phyloP scores from a whole-genome alignment of 75 land plant species.

The Pseudotsuga menziesii region DNA sequence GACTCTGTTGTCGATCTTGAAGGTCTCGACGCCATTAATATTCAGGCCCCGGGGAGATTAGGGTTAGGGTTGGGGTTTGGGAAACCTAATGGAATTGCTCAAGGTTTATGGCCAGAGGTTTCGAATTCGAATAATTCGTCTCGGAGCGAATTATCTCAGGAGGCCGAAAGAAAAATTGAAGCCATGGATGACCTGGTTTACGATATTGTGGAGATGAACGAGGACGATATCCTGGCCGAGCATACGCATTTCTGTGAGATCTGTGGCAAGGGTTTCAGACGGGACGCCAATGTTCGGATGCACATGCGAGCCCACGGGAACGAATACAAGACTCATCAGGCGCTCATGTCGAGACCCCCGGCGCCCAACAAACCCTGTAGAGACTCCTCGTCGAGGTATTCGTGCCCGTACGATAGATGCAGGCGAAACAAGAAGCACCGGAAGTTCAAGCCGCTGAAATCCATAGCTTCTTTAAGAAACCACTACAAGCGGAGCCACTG shows the following conservation, averaged over 20 bases:
- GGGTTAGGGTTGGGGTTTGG: not conserved
- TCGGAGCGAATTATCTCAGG: too few species aligned
- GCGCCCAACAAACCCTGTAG: not conserved
- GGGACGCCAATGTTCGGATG: slow-evolving; percentile 88
- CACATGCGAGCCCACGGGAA: slow-evolving; percentile 95
- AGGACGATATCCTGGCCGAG: slow-evolving; percentile 69
- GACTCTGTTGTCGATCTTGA: too few species aligned
- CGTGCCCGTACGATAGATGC: slow-evolving; percentile 84
- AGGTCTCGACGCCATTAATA: too few species aligned
- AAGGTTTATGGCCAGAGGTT: not conserved
- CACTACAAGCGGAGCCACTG: slow-evolving; percentile 92
- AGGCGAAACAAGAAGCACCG: slow-evolving; percentile 73
- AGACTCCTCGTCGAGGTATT: slow-evolving; percentile 32
- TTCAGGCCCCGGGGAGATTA: not conserved
- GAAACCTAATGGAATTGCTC: not conserved
- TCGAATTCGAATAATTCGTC: too few species aligned
- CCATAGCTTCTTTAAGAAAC: slow-evolving; percentile 81
- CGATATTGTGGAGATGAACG: slow-evolving; percentile 69
- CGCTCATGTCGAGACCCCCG: slow-evolving; percentile 29
- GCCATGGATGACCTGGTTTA: not conserved
- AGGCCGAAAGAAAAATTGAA: too few species aligned
- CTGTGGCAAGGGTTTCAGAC: slow-evolving; percentile 87
- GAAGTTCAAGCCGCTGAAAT: slow-evolving; percentile 79
- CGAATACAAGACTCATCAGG: slow-evolving; percentile 79
- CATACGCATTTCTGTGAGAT: slow-evolving; percentile 89